Base-by-base conservation (phyloP, 2,329 filamentous ascomycete genomes). In the Fusarium marasasianum region DNA sequence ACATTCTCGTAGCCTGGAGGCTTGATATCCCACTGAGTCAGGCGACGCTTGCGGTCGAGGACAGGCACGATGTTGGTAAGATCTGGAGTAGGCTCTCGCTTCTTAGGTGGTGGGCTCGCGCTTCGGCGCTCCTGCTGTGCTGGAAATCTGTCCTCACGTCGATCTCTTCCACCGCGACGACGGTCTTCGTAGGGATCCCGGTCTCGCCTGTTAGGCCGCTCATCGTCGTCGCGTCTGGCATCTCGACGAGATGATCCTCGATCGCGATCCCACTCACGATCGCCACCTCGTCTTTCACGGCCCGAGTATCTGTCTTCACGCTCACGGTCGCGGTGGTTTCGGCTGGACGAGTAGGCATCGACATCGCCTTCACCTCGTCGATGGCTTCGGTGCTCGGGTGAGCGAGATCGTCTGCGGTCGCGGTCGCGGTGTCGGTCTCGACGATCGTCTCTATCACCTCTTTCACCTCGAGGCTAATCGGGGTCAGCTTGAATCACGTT, bases 21-120 rank as follows among this genome's bases (percentile, higher is more conserved):
- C 85, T 99, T 99, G 83, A 99, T 98, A 82, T 99, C 97, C 96
- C 96, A 99, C 83, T 99, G 97, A 41, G 95, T 98, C 87, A 99
- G 86, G 68, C 96, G 93, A 77, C 97, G 92, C 87, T 95, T 96
- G 78, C 96, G 92, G 80, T 96, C 92, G 73, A 95, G 86, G 67
- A 99, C 88, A 8, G 94, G 90, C n/a, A 93, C 87, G 68, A 97
- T 86, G 79, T 97, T 91, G 69, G 95, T 97, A 80, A 99, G 87
- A 82, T 99, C 97, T 41, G 96, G 97, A 2, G 96, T 99, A 13
- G 96, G 94, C 83, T 99, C 96, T 82, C 94, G 93, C 86, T 96
- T 96, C 87, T 97, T 97, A 15, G 91, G 91, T 35, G 94, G 93
- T 43, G 95, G 94, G 50, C 92, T 93, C 24, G 92, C 90, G 79